These are phyloP conservation scores for Ophiostoma ips DNA, from an alignment of 2,329 filamentous ascomycete genomes.

Conservation along the genomic window DNA sequence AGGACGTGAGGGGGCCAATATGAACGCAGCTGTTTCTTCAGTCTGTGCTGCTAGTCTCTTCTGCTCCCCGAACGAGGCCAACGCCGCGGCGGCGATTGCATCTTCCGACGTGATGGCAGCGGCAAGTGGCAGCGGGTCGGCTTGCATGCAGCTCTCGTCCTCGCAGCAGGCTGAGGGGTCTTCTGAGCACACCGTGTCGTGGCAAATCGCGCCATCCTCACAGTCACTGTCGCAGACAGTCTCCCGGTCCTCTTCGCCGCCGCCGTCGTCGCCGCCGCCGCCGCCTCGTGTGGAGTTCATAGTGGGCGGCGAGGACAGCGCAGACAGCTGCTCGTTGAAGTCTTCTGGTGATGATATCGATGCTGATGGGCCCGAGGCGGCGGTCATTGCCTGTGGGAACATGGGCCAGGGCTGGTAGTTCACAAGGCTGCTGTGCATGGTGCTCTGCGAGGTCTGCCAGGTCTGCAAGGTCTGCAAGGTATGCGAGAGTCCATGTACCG, in stretches of 20 bases:
- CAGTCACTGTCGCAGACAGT: conserved; percentile 14
- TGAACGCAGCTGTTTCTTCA: no score
- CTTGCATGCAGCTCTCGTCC: conserved; percentile 12
- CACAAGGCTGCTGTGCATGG: neutral
- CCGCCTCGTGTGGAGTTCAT: neutral
- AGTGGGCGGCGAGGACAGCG: conserved; percentile 8
- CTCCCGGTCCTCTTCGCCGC: conserved; percentile 7
- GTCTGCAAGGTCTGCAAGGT: no score
- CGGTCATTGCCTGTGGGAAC: conserved; percentile 2
- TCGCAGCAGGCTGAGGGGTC: conserved; percentile 14
- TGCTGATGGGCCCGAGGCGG: conserved; percentile 1
- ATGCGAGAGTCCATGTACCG: neutral
- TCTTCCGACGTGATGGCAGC: conserved; percentile 9
- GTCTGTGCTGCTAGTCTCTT: conserved; percentile 3
- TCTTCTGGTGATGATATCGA: conserved; percentile 2
- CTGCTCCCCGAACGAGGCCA: conserved; percentile 10
- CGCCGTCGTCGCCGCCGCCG: no score
- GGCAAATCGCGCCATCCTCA: conserved; percentile 12
- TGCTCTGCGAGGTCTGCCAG: neutral
- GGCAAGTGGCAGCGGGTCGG: neutral
- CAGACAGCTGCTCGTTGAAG: conserved; percentile 10
- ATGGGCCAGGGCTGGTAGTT: neutral
- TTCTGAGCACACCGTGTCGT: conserved; percentile 12
- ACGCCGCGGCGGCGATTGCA: conserved; percentile 13
- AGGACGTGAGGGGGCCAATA: no score